phyloP scores from a whole-genome alignment of 805 yeast species.

The Zygosaccharomyces gambellarensis region DNA sequence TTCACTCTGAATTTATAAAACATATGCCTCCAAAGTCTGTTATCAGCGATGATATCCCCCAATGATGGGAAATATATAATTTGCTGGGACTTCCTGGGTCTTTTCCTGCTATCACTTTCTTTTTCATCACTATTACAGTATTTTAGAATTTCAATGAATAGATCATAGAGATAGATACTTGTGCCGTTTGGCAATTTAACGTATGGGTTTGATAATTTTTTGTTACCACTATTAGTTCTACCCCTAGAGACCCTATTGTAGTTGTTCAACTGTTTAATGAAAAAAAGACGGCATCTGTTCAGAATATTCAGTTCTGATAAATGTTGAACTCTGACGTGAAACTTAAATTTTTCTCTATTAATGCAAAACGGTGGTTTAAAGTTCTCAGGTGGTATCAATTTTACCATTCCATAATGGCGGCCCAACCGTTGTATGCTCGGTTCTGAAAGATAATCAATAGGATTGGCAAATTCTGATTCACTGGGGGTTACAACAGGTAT shows the following conservation, averaged over 20 bases:
- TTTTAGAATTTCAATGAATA: conserved; percentile 36
- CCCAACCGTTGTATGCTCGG: conserved; percentile 45
- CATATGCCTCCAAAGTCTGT: conserved; percentile 29
- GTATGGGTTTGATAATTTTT: conserved; percentile 13
- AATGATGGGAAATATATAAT: conserved; percentile 6
- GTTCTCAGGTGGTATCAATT: conserved; percentile 56
- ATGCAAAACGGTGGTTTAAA: conserved; percentile 53
- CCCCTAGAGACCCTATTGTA: conserved; percentile 36
- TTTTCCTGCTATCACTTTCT: background rate
- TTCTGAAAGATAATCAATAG: conserved; percentile 59
- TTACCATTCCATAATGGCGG: conserved; percentile 63
- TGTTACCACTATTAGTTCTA: background rate
- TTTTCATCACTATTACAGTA: conserved; percentile 11
- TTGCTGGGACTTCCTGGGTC: conserved; percentile 9
- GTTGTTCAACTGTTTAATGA: conserved; percentile 56
- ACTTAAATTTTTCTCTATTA: conserved; percentile 48
- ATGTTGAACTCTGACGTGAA: conserved; percentile 65
- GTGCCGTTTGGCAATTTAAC: conserved; percentile 5
- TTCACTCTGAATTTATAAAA: conserved; percentile 13
- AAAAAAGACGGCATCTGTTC: conserved; percentile 59
- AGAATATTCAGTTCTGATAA: conserved; percentile 58
- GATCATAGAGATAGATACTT: conserved; percentile 36
- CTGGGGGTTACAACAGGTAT: conserved; percentile 57
- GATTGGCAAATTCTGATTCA: conserved; percentile 53
- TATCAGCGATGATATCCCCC: conserved; percentile 15